Conservation (phyloP, 345 rosid genomes). For the Gossypium australe region DNA sequence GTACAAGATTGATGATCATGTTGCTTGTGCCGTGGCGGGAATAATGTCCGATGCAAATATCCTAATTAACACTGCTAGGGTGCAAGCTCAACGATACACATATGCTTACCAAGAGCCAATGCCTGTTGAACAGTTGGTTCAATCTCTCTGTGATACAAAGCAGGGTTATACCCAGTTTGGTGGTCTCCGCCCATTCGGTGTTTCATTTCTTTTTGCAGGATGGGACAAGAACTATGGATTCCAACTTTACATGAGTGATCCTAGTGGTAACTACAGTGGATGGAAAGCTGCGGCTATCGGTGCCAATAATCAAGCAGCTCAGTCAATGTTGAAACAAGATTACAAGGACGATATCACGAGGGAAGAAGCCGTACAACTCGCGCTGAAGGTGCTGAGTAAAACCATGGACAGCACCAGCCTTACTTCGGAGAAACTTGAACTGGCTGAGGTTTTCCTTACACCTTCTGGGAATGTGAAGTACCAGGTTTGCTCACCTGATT, state of each 20-base stretch:
- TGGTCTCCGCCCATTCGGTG: constrained; percentile 76
- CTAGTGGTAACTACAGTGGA: constrained; percentile 72
- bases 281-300: constrained; percentile 82
- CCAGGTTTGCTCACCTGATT: constrained; percentile 70
- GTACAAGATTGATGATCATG: constrained; percentile 80
- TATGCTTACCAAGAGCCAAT: constrained; percentile 71
- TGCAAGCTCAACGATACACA: constrained; percentile 70
- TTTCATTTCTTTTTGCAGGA: constrained; percentile 70
- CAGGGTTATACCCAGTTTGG: constrained; percentile 81
- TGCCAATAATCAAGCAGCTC: constrained; percentile 88
- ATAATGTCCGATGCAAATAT: constrained; percentile 83
- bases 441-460: constrained; percentile 72
- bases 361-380: constrained; percentile 88
- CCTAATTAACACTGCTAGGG: constrained; percentile 66
- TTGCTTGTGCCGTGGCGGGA: constrained; percentile 80
- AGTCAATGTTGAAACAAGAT: constrained; percentile 93
- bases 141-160: constrained; percentile 74
- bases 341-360: constrained; percentile 85
- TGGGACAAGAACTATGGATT: constrained; percentile 76
- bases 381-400: constrained; percentile 87
- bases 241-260: constrained; percentile 80
- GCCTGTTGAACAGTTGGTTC: constrained; percentile 84
- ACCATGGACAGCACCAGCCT: constrained; percentile 99
- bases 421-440: constrained; percentile 88
- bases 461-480: constrained; percentile 84